Evolutionary conservation across 1,284 basidiomycete species (phyloP), one percentile per base, ranked within the genome.

Genomic region (Microbotryum intermedium): DNA sequence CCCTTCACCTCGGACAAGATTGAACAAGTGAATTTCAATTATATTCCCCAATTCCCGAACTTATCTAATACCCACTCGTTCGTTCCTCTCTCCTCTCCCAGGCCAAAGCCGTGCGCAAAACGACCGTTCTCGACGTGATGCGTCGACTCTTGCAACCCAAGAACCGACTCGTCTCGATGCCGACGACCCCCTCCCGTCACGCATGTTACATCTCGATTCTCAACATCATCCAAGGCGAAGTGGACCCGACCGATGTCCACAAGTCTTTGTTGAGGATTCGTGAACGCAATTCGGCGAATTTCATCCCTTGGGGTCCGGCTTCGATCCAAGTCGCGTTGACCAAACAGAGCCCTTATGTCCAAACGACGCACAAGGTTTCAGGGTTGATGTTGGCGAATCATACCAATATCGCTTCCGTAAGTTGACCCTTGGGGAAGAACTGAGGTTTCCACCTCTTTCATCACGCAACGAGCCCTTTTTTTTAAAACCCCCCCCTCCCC

Each of bases 341-440:
- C 1, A 86, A 90, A 66, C 85, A 83, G 72, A 94, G 88, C 54
- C 93, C 90, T 10, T 95, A 92, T 73, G 80, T 95, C 59, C 82
- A 84, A 20, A 85, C 88, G 51, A 89, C 86, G 70, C 91, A 75
- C 63, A 61, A 62, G 49, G 55, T 42, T 39, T 97, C 89, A 74
- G 95, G 95, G 1, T 81, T 98, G 61, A 98, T 99, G 95, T 82
- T 98, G 57, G 95, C 94, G 16, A 98, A 99, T 72, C 94, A 98
- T 74, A 99, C 95, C 7, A 93, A 91, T 69, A 92, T 99, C 64
- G 90, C 89, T 39, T 90, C 89, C 43, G 90, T 93, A 68, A 60
- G 88, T 80, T 25, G 5, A 39, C 34, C 13, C 13, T 39, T n/a
- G n/a, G n/a, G n/a, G n/a, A n/a, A n/a, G n/a, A n/a, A n/a, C n/a